Percentiles rank a stretch among this genome's conserved stretches.
phyloP scores from a whole-genome alignment of 2,329 filamentous ascomycete species.

The Talaromyces sp. region DNA sequence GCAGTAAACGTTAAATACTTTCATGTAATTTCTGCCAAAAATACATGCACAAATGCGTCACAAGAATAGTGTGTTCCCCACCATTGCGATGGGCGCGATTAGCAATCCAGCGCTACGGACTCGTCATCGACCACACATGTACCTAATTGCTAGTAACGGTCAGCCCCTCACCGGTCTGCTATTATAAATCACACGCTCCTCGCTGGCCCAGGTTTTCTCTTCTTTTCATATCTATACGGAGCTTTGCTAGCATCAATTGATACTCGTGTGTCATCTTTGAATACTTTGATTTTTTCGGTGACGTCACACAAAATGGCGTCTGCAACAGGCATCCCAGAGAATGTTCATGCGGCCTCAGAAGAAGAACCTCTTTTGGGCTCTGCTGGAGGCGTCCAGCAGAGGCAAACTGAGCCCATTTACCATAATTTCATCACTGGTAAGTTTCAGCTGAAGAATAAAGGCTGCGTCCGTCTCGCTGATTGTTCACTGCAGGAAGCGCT shows the following conservation, averaged over 20 bases:
- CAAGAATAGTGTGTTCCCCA: too few species aligned
- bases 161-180: neutral
- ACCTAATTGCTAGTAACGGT: neutral
- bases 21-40: too few species aligned
- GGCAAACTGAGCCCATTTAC: conserved; percentile 42
- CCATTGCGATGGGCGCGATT: neutral
- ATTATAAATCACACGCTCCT: neutral
- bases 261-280: neutral
- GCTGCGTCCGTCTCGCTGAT: neutral
- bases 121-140: neutral
- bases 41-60: too few species aligned
- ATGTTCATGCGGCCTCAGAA: conserved; percentile 35
- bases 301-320: conserved; percentile 4
- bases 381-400: conserved; percentile 69
- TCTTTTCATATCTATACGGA: neutral
- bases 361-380: conserved; percentile 67
- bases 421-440: conserved; percentile 72
- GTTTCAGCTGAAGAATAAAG: conserved; percentile 17
- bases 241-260: neutral
- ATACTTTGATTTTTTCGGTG: neutral
- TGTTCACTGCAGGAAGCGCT: conserved; percentile 62
- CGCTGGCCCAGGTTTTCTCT: neutral
- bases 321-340: conserved; percentile 1
- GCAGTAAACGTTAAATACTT: too few species aligned
- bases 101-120: neutral